Evolutionary conservation across 192 early-diverging fungal species (phyloP), one percentile per base, ranked within the genome.

Genomic region (Backusella parvicylindrica): DNA sequence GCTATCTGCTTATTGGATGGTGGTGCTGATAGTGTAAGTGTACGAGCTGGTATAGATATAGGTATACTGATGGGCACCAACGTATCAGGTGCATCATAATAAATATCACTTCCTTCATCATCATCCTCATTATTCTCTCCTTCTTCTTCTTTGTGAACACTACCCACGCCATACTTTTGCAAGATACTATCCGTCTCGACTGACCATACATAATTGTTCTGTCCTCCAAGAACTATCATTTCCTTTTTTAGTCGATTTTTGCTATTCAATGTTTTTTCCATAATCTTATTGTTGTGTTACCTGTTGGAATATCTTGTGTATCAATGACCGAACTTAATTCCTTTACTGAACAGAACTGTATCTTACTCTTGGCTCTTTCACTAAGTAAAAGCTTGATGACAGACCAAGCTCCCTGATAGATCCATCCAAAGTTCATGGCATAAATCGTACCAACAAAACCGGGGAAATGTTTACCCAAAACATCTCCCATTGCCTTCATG

Each of bases 341-440:
- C n/a, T 76, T 53, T 38, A 32, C 21, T 28, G 70, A 76, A 26
- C 75, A 77, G 36, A 85, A 85, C 5, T 72, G 63, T 0, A 85
- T 75, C 2, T 72, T 72, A 35, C 68, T 78, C 26, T 76, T 75
- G 26, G 84, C 80, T 35, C 79, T 68, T n/a, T 81, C 75, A 3
- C 72, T 77, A 32, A 85, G 71, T 11, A 85, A 60, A 33, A 76
- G 63, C 43, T 85, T 85, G 5, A 78, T 56, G 41, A 85, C 72
- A 64, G 79, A 71, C 84, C 84, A 85, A 16, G 81, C 64, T 6
- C 79, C 77, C 37, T 81, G 80, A 60, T 83, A 85, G 77, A 83
- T 81, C 82, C 82, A 83, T 6, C 84, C 84, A 72, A 84, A 85
- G 32, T 85, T 85, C 18, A 85, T 49, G 15, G 83, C 71, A 66